A percentile compares a stretch with the other conserved stretches of the same genome.
phyloP scores from a whole-genome alignment of 306 rosid genomes.

The Parietaria judaica region DNA sequence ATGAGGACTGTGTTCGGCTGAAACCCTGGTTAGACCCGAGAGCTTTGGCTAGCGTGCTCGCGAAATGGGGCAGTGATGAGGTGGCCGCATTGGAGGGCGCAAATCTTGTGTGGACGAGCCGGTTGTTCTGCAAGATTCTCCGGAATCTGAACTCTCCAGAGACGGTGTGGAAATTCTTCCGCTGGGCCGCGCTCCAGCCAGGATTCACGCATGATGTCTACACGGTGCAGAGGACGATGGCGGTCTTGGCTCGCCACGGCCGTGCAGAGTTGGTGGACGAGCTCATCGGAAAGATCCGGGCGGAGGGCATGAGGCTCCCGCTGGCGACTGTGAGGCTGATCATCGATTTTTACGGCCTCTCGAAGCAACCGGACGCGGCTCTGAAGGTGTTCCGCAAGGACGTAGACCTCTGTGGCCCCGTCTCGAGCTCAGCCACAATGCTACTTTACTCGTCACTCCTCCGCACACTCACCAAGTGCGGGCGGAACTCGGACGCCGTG shows the following conservation, averaged over 20 bases:
- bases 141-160: conserved; percentile 55
- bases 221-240: conserved; percentile 66
- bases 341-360: conserved; percentile 68
- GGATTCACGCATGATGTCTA: conserved; percentile 70
- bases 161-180: conserved; percentile 75
- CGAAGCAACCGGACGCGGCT: conserved; percentile 75
- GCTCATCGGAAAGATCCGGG: conserved; percentile 53
- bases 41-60: conserved; percentile 57
- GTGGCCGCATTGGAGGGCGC: conserved; percentile 58
- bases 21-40: conserved; percentile 80
- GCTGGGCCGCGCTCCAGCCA: conserved; percentile 66
- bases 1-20: conserved; percentile 31
- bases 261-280: conserved; percentile 48
- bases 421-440: conserved; percentile 54
- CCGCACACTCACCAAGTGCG: conserved; percentile 61
- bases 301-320: conserved; percentile 65
- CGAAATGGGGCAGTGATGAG: conserved; percentile 57
- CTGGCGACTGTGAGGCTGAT: conserved; percentile 61
- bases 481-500: conserved; percentile 47
- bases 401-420: conserved; percentile 46
- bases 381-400: conserved; percentile 53
- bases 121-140: conserved; percentile 68
- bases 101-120: conserved; percentile 64
- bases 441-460: conserved; percentile 66
- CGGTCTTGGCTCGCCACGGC: conserved; percentile 62